These are phyloP conservation scores for Pyrus communis DNA, from an alignment of 306 rosid genomes.

Conservation along the genomic window DNA sequence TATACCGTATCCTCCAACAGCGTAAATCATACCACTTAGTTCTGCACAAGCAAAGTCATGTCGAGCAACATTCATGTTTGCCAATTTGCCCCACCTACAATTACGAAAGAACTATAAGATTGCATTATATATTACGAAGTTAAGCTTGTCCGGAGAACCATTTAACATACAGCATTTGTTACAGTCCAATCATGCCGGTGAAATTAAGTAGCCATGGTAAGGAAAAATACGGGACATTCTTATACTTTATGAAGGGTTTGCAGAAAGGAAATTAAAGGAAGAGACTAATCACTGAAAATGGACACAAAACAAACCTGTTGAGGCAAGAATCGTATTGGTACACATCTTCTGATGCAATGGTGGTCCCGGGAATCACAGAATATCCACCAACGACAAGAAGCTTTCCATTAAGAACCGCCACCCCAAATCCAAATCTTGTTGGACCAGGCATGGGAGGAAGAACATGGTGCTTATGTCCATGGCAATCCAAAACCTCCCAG, in stretches of 20 bases:
- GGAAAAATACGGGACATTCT: not conserved
- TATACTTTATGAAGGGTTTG: not conserved
- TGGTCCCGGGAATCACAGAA: conserved; percentile 38
- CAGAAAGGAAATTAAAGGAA: not conserved
- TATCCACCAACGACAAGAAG: conserved; percentile 85
- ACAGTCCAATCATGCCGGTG: not conserved
- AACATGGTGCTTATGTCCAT: conserved; percentile 41
- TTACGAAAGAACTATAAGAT: not conserved
- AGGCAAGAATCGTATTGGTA: conserved; percentile 79
- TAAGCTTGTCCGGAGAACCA: not conserved
- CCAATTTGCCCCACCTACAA: conserved; percentile 77
- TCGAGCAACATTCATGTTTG: conserved; percentile 63
- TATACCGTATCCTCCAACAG: conserved; percentile 72
- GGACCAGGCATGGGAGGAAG: conserved; percentile 82
- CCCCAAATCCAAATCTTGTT: conserved; percentile 47
- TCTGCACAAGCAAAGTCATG: conserved; percentile 84
- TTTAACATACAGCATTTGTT: not conserved
- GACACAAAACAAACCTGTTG: conserved; percentile 37
- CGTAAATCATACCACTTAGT: conserved; percentile 74
- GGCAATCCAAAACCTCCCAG: conserved; percentile 90
- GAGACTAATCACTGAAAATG: not conserved
- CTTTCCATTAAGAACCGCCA: conserved; percentile 72
- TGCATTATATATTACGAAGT: not conserved
- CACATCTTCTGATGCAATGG: conserved; percentile 56
- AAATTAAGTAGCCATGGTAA: not conserved